A percentile compares a stretch with the other conserved stretches of the same genome.
phyloP scores from a whole-genome alignment of 225 moss, liverwort and hornwort species.

The Neckera pumila region DNA sequence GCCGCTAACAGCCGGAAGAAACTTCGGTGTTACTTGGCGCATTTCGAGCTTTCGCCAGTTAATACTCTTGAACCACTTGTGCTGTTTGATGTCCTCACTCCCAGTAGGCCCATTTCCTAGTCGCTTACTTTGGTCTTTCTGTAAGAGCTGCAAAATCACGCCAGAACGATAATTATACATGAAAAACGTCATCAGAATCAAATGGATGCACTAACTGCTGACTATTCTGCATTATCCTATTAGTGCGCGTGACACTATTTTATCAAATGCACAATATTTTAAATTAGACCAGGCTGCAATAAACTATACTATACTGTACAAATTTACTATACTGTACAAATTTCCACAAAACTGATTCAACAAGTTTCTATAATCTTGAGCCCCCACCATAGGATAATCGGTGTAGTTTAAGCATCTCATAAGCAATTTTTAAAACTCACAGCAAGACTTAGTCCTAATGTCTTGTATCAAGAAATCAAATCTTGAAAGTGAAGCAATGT shows the following conservation, averaged over 20 bases:
- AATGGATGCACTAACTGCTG: neutral
- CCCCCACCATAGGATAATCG: neutral
- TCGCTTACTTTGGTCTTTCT: conserved; percentile 86
- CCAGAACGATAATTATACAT: neutral
- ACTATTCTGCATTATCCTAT: neutral
- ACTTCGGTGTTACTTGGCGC: conserved; percentile 83
- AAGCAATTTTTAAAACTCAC: neutral
- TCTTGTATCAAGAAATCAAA: neutral
- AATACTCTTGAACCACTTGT: conserved; percentile 88
- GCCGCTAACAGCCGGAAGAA: conserved; percentile 80
- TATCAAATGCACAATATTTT: neutral
- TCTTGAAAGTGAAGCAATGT: neutral
- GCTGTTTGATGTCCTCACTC: conserved; percentile 71
- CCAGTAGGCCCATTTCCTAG: conserved; percentile 73
- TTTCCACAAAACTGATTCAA: neutral
- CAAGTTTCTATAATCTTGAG: neutral
- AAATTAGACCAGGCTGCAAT: no score
- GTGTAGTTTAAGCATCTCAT: neutral
- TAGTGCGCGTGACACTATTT: neutral
- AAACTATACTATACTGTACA: neutral
- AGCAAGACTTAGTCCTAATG: neutral
- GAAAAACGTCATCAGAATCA: neutral
- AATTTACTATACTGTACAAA: no score
- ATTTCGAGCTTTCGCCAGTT: conserved; percentile 86
- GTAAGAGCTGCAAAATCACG: conserved; percentile 53